Evolutionary conservation across 1,284 basidiomycete genomes (phyloP).

Genomic region (Retiboletus flavoniger): DNA sequence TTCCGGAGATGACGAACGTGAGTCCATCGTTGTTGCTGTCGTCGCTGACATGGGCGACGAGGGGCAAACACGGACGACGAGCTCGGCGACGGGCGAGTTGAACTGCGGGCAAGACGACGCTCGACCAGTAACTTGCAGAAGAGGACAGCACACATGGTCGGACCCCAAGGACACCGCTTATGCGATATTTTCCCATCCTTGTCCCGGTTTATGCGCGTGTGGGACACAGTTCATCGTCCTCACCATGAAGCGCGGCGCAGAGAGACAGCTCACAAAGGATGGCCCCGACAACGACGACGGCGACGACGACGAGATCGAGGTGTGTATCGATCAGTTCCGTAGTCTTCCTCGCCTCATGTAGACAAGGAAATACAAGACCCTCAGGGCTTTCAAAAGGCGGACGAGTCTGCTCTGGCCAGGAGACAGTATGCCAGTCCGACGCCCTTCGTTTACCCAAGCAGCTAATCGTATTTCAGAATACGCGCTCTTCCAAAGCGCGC

Average conservation of each 20-base stretch:
- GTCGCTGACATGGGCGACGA: constrained; percentile 49
- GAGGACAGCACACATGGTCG: too few relatives aligned
- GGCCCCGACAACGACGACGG: constrained; percentile 42
- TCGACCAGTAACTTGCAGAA: too few relatives aligned
- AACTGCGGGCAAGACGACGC: constrained; percentile 2
- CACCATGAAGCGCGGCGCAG: constrained; percentile 73
- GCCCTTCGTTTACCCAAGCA: neutral
- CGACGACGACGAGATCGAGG: constrained; percentile 38
- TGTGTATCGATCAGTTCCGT: constrained; percentile 16
- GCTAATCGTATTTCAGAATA: constrained; percentile 44
- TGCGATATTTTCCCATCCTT: constrained; percentile 19
- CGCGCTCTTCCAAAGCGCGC: constrained; percentile 55
- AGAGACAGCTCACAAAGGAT: constrained; percentile 69
- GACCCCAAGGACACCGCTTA: constrained; percentile 24
- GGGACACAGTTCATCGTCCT: constrained; percentile 10
- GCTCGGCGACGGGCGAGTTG: neutral
- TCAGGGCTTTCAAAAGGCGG: constrained; percentile 54
- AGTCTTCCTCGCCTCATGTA: constrained; percentile 5
- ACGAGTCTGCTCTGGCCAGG: constrained; percentile 48
- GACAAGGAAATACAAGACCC: constrained; percentile 43
- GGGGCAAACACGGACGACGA: constrained; percentile 4
- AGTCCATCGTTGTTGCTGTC: constrained; percentile 52
- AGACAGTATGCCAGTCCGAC: constrained; percentile 46
- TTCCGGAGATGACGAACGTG: constrained; percentile 67
- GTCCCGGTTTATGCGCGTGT: neutral